Conservation (phyloP, 2,329 filamentous ascomycete genomes). For the Colletotrichum lupini region DNA sequence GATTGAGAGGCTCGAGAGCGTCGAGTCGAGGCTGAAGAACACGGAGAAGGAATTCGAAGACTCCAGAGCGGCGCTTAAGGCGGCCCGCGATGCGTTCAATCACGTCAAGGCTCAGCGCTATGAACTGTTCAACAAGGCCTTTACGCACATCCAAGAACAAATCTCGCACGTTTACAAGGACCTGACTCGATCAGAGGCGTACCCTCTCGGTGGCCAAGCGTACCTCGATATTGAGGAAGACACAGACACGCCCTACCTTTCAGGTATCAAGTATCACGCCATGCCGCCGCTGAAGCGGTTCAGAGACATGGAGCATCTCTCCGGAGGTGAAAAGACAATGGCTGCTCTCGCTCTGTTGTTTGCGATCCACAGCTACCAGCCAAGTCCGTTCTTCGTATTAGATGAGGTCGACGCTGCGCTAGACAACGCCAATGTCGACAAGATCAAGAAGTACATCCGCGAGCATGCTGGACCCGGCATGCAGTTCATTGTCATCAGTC, state of each 20-base stretch:
- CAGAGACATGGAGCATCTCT: conserved; percentile 98
- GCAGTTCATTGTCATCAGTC: conserved; percentile 98
- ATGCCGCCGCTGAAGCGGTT: conserved; percentile 99
- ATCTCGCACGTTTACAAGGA: conserved; percentile 96
- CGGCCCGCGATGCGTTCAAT: conserved; percentile 85
- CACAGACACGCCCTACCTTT: conserved; percentile 94
- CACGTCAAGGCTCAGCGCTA: conserved; percentile 83
- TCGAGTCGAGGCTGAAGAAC: conserved; percentile 82
- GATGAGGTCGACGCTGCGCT: conserved; percentile 98
- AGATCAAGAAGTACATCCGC: conserved; percentile 95
- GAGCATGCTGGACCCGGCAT: conserved; percentile 96
- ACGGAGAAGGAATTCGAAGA: conserved; percentile 92
- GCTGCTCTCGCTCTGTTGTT: conserved; percentile 96
- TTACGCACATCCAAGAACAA: conserved; percentile 93
- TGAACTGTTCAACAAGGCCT: conserved; percentile 95
- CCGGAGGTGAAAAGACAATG: conserved; percentile 98
- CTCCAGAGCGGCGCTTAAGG: conserved; percentile 78
- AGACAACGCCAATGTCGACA: conserved; percentile 97
- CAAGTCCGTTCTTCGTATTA: conserved; percentile 95
- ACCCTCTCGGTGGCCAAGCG: conserved; percentile 88
- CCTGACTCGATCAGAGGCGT: conserved; percentile 88
- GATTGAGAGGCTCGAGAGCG: conserved; percentile 88
- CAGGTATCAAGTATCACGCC: conserved; percentile 97
- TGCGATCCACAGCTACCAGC: conserved; percentile 95
- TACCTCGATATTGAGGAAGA: conserved; percentile 95